A percentile compares a stretch with the other conserved stretches of the same genome.
phyloP scores from a whole-genome alignment of 2,329 filamentous ascomycete species.

The Cercospora canescens region DNA sequence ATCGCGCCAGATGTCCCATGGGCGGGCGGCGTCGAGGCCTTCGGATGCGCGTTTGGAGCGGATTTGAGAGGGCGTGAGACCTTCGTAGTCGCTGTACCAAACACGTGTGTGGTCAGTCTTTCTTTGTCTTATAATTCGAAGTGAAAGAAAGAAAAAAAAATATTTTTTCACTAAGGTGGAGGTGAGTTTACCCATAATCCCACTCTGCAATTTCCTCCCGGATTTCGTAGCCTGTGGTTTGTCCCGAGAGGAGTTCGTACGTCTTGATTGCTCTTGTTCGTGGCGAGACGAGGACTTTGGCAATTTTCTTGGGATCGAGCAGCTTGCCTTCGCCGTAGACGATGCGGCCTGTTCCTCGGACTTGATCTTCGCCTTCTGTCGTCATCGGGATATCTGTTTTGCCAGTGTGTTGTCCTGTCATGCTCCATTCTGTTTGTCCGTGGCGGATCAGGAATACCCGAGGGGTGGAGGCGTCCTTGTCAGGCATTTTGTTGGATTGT shows the following conservation, averaged over 20 bases:
- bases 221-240: slow-evolving; percentile 45
- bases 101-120: slow-evolving; percentile 32
- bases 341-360: slow-evolving; percentile 44
- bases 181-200: slow-evolving; percentile 67
- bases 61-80: slow-evolving; percentile 72
- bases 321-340: slow-evolving; percentile 54
- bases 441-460: slow-evolving; percentile 83
- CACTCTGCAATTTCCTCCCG: slow-evolving; percentile 75
- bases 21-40: slow-evolving; percentile 53
- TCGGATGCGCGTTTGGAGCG: slow-evolving; percentile 58
- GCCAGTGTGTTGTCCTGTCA: slow-evolving; percentile 78
- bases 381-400: slow-evolving; percentile 85
- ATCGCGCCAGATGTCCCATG: slow-evolving; percentile 91
- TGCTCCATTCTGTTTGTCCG: slow-evolving; percentile 94
- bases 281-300: slow-evolving; percentile 53
- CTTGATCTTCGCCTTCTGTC: slow-evolving; percentile 69
- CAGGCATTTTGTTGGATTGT: slow-evolving; percentile 30
- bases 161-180: neutral
- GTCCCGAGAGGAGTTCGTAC: slow-evolving; percentile 47
- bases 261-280: slow-evolving; percentile 51
- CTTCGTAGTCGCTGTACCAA: slow-evolving; percentile 62
- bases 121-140: too few species aligned
- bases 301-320: slow-evolving; percentile 52
- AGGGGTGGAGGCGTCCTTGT: slow-evolving; percentile 54
- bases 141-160: too few species aligned